Evolutionary conservation across 257 asterid genomes (phyloP).

Genomic region (Forsythia suspensa): DNA sequence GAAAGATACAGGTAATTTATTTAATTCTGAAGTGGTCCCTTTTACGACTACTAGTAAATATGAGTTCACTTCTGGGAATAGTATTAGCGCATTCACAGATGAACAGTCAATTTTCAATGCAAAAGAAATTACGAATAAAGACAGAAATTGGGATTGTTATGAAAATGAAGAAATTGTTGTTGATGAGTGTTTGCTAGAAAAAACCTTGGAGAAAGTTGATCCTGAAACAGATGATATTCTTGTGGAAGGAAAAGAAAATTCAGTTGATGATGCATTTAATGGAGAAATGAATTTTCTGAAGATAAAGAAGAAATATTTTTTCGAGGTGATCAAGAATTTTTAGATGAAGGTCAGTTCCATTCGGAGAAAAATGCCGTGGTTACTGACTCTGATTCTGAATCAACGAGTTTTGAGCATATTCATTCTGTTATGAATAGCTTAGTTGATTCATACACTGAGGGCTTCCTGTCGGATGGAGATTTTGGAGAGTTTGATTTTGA

Average conservation of each 20-base stretch:
- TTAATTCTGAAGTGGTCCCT: constrained; percentile 36
- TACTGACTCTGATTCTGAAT: constrained; percentile 42
- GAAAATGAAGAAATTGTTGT: constrained; percentile 13
- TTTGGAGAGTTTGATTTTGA: constrained; percentile 32
- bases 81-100: constrained; percentile 19
- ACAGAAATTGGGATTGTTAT: background rate
- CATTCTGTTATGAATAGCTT: constrained; percentile 31
- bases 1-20: constrained; percentile 23
- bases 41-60: background rate
- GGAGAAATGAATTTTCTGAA: constrained; percentile 17
- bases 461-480: constrained; percentile 54
- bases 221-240: background rate
- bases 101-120: constrained; percentile 31
- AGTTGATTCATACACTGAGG: constrained; percentile 42
- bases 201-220: constrained; percentile 8
- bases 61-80: constrained; percentile 27
- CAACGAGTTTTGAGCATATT: constrained; percentile 29
- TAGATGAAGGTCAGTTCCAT: constrained; percentile 19
- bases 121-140: constrained; percentile 8
- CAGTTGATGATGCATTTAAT: constrained; percentile 15
- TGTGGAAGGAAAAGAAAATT: constrained; percentile 26
- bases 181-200: constrained; percentile 1
- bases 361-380: constrained; percentile 20
- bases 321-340: constrained; percentile 5
- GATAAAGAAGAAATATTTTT: constrained; percentile 12